Conservation (phyloP, 331 rosid genomes). For the Malus hybrid region DNA sequence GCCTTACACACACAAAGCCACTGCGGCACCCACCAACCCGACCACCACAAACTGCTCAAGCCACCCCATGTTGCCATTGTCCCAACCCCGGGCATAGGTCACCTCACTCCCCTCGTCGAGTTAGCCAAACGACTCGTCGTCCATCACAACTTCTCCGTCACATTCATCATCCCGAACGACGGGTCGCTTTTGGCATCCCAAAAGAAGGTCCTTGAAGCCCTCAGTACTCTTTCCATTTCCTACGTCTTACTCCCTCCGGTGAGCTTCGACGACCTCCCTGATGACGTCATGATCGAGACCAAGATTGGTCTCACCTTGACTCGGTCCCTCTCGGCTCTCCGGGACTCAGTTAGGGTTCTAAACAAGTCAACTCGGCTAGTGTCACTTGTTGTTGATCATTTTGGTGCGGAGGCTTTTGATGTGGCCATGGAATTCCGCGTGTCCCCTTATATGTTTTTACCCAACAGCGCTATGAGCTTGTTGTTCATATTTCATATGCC, state of each 20-base stretch:
- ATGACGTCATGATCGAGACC: not conserved
- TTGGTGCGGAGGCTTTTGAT: constrained; percentile 17
- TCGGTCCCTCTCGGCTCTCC: constrained; percentile 16
- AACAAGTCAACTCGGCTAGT: not conserved
- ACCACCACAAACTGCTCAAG: not conserved
- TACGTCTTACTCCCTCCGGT: not conserved
- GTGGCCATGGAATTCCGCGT: constrained; percentile 22
- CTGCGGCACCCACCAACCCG: rapidly evolving
- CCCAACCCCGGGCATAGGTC: constrained; percentile 32
- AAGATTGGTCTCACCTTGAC: constrained; percentile 12
- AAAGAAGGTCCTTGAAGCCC: not conserved
- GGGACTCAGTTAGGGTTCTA: not conserved
- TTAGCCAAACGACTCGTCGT: constrained; percentile 24
- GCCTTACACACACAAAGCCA: not conserved
- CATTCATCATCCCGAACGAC: constrained; percentile 22
- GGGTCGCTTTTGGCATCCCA: constrained; percentile 6
- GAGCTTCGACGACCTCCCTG: not conserved
- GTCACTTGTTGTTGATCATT: constrained; percentile 26
- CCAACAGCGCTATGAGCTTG: constrained; percentile 14
- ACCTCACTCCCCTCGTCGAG: constrained; percentile 21
- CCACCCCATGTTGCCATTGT: constrained; percentile 15
- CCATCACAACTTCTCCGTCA: constrained; percentile 11
- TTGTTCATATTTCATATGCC: constrained; percentile 22
- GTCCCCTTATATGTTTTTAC: constrained; percentile 21
- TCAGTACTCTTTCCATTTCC: not conserved